phyloP scores from a whole-genome alignment of 129 eudicot genomes.

The Deinandra increscens region DNA sequence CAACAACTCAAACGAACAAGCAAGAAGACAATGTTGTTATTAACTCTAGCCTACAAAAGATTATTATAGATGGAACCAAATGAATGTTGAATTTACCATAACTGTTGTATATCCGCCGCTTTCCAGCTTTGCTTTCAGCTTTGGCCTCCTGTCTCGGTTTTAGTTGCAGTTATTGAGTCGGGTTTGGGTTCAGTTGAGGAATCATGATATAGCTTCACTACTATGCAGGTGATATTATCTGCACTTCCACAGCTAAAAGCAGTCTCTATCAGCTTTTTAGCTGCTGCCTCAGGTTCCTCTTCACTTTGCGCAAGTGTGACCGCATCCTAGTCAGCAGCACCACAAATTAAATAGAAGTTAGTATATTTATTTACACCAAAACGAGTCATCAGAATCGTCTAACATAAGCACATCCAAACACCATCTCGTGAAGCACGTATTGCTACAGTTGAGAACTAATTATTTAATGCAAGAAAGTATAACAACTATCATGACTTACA shows the following conservation, averaged over 20 bases:
- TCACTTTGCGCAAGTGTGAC: constrained; percentile 65
- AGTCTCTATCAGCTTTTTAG: constrained; percentile 72
- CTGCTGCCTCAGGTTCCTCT: constrained; percentile 69
- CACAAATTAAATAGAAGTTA: background rate
- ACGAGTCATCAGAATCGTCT: background rate
- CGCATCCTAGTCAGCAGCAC: constrained; percentile 82
- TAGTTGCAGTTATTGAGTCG: background rate
- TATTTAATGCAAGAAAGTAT: background rate
- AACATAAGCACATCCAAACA: no score
- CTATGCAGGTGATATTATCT: constrained; percentile 81
- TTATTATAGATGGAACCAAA: background rate
- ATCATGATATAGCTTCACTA: constrained; percentile 59
- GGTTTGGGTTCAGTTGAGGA: constrained; percentile 24
- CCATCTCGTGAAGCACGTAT: background rate
- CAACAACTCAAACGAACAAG: background rate
- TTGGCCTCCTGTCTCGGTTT: background rate
- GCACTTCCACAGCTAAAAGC: constrained; percentile 85
- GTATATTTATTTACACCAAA: background rate
- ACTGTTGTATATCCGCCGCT: background rate
- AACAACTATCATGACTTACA: constrained; percentile 31
- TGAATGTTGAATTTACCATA: background rate
- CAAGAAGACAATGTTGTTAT: background rate
- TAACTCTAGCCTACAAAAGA: background rate
- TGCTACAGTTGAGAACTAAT: background rate
- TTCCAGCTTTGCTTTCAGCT: background rate